phyloP scores from a whole-genome alignment of 176 grass and related monocot species.

The Ananas comosus region DNA sequence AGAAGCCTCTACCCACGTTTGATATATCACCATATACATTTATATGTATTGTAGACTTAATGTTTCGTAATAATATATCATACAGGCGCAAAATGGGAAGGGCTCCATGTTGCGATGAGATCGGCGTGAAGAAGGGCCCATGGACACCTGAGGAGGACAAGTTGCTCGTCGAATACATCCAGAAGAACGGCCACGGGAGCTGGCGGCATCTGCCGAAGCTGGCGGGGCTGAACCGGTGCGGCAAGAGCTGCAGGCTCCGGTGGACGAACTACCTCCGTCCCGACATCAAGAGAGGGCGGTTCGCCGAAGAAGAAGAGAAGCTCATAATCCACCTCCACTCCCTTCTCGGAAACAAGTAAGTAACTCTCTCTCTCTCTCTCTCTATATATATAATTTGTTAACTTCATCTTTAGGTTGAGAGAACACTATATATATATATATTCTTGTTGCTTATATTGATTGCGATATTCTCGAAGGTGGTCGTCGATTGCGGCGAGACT shows the following conservation, averaged over 20 bases:
- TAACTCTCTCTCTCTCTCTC: not conserved
- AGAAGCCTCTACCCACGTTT: too few species aligned
- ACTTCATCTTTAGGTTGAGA: not conserved
- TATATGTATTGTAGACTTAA: too few species aligned
- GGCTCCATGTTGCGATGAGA: constrained; percentile 73
- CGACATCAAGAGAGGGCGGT: constrained; percentile 72
- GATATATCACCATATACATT: too few species aligned
- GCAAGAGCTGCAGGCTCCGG: constrained; percentile 93
- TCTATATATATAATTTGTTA: not conserved
- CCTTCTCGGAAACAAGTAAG: constrained; percentile 57
- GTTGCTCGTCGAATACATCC: constrained; percentile 53
- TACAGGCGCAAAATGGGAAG: constrained; percentile 41
- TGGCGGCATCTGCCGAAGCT: constrained; percentile 81
- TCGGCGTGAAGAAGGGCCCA: constrained; percentile 61
- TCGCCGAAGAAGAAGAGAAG: constrained; percentile 76
- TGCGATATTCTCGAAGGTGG: constrained; percentile 32
- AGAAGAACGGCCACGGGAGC: constrained; percentile 56
- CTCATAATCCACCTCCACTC: constrained; percentile 81
- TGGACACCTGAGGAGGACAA: constrained; percentile 86
- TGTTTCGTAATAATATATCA: too few species aligned
- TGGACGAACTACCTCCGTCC: constrained; percentile 97
- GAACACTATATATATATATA: not conserved
- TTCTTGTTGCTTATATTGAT: not conserved
- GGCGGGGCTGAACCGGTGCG: constrained; percentile 81
- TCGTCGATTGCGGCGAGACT: constrained; percentile 56